Evolutionary conservation across 1,284 basidiomycete species (phyloP), one percentile per base, ranked within the genome.

Genomic region (Ustilago trichophora): DNA sequence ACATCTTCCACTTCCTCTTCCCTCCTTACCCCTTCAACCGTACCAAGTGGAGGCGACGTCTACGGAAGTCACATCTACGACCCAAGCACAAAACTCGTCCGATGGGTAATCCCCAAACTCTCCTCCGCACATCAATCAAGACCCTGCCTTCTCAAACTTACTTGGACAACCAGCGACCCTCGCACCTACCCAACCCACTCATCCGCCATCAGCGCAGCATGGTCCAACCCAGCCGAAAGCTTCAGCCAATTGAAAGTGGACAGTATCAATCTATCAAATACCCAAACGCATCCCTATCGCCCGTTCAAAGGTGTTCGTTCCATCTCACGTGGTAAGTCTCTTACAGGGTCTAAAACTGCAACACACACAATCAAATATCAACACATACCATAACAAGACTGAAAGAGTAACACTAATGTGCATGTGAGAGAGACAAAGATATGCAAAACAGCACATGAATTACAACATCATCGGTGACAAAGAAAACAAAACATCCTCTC

Each of bases 211-310:
- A 86, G 87, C 47, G 84, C 92, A 27, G 83, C 83, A 9, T 96
- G 91, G 82, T 86, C 87, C 35, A 86, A 93, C 27, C 85, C 88
- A 19, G 87, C 89, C 36, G 85, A 90, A 77, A 88, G 88, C 32
- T 90, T 90, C 78, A 92, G 91, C 2, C 86, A 88, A 8, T 83
- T 96, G 47, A 90, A 90, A 65, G 89, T 96, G 3, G 90, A 92
- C 60, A 89, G 92, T 71, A 85, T 97, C 52, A 91, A 89, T 78
- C 84, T 96, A n/a, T 87, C 86, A 0, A 82, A 83, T 32, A 80
- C 82, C 6, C 82, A 76, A 51, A 62, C 45, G 6, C 64, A 67
- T 21, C 29, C 38, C 13, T 85, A 85, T 75, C 81, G 83, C 54
- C 83, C 88, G 13, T 93, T 91, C 84, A 95, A 93, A 82, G 84